Percentiles rank a stretch among this genome's conserved stretches.
Evolutionary conservation across 768 basidiomycete species (phyloP).

Genomic region (Kwoniella dendrophila): DNA sequence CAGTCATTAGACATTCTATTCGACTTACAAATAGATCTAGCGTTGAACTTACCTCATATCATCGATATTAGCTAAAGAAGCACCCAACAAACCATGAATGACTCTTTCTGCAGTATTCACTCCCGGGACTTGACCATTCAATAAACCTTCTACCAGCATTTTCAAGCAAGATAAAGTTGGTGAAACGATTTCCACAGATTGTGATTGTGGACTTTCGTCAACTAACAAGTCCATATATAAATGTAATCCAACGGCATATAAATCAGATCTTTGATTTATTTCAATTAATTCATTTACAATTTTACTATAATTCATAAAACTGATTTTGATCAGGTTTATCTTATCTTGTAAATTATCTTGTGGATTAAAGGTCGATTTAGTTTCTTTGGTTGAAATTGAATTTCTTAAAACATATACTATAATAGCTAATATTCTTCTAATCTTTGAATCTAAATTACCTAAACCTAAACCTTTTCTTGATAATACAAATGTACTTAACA

Average conservation of each 20-base stretch:
- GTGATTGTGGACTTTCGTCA: conserved; percentile 73
- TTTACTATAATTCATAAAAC: conserved; percentile 66
- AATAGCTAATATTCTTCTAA: conserved; percentile 58
- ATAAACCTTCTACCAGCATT: conserved; percentile 63
- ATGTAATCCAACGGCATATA: conserved; percentile 74
- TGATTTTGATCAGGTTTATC: conserved; percentile 66
- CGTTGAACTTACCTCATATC: conserved; percentile 74
- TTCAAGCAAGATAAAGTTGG: conserved; percentile 81
- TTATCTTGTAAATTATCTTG: conserved; percentile 65
- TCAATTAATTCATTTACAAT: conserved; percentile 64
- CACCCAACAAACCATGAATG: conserved; percentile 76
- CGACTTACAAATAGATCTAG: background rate
- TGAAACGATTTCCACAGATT: conserved; percentile 68
- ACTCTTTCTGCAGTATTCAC: conserved; percentile 55
- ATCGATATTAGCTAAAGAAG: conserved; percentile 82
- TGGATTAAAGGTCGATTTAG: conserved; percentile 31
- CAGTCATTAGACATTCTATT: background rate
- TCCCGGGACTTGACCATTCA: conserved; percentile 54
- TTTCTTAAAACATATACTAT: conserved; percentile 79
- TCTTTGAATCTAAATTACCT: conserved; percentile 34
- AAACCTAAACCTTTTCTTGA: conserved; percentile 26
- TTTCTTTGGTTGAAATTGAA: conserved; percentile 62
- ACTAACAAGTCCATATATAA: conserved; percentile 81
- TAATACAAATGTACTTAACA: conserved; percentile 65
- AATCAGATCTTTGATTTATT: conserved; percentile 67